A percentile compares a stretch with the other conserved stretches of the same genome.
Conservation (phyloP, 2,329 filamentous ascomycete species). For the Aotearoamyces nothofagi region DNA sequence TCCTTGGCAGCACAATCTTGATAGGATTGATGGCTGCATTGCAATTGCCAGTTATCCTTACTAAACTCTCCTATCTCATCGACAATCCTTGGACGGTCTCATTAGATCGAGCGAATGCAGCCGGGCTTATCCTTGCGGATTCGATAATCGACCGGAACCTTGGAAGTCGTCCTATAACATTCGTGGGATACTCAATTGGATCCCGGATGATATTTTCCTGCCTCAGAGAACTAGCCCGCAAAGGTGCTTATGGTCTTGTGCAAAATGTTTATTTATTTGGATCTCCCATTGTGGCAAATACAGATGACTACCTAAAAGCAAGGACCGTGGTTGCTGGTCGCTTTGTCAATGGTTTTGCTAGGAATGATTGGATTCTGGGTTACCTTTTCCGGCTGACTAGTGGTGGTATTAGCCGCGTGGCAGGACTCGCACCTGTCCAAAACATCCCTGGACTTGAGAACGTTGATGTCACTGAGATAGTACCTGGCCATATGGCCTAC, state of each 20-base stretch:
- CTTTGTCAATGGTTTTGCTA: constrained; percentile 88
- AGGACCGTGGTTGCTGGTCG: constrained; percentile 79
- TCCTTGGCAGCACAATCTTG: constrained; percentile 79
- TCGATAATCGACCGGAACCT: constrained; percentile 85
- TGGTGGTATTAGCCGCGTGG: constrained; percentile 79
- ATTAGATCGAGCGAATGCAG: constrained; percentile 72
- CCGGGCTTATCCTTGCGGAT: constrained; percentile 85
- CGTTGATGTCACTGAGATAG: constrained; percentile 69
- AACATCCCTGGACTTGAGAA: constrained; percentile 75
- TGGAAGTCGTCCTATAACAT: constrained; percentile 77
- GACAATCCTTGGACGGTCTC: constrained; percentile 99
- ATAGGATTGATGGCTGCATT: constrained; percentile 83
- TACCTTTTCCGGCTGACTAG: constrained; percentile 92
- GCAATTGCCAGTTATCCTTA: constrained; percentile 80
- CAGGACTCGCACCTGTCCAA: constrained; percentile 66
- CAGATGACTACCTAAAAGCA: constrained; percentile 72
- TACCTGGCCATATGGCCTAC: constrained; percentile 94
- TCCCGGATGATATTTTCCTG: constrained; percentile 87
- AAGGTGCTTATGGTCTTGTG: constrained; percentile 71
- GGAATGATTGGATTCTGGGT: constrained; percentile 91
- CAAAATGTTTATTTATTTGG: constrained; percentile 96
- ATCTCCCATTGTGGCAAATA: constrained; percentile 79
- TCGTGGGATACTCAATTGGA: constrained; percentile 89
- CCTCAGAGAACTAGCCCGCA: constrained; percentile 69
- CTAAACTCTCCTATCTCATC: constrained; percentile 89